Conservation (phyloP, 768 basidiomycete species). For the Hygrophorus russula region DNA sequence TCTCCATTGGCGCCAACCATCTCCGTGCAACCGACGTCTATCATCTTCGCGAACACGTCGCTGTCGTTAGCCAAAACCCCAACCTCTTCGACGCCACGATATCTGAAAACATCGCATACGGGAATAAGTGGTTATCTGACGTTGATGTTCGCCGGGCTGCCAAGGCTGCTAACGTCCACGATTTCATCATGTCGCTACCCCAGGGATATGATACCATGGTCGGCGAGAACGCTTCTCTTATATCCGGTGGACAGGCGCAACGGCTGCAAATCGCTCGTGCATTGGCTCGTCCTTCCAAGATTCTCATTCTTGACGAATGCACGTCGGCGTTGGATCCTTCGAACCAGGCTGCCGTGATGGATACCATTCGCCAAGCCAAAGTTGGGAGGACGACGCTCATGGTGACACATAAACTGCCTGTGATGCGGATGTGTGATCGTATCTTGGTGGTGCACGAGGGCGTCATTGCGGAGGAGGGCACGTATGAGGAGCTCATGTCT, state of each 20-base stretch:
- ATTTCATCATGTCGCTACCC: conserved; percentile 71
- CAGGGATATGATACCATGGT: conserved; percentile 80
- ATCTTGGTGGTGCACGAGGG: conserved; percentile 79
- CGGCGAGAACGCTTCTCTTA: conserved; percentile 84
- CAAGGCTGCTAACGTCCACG: conserved; percentile 70
- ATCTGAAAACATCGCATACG: conserved; percentile 85
- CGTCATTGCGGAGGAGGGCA: conserved; percentile 64
- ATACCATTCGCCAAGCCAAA: conserved; percentile 57
- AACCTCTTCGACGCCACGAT: conserved; percentile 85
- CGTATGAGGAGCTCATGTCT: conserved; percentile 59
- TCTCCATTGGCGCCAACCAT: conserved; percentile 44
- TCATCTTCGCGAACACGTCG: conserved; percentile 77
- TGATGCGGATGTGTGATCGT: conserved; percentile 89
- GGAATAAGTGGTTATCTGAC: conserved; percentile 34
- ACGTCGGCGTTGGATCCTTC: conserved; percentile 84
- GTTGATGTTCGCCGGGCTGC: conserved; percentile 63
- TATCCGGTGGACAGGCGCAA: conserved; percentile 94
- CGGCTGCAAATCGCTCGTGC: conserved; percentile 87
- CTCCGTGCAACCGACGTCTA: conserved; percentile 50
- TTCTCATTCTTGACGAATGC: conserved; percentile 89
- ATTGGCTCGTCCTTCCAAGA: conserved; percentile 57
- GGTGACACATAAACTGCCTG: conserved; percentile 85
- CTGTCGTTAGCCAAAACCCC: conserved; percentile 81
- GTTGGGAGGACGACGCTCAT: conserved; percentile 76
- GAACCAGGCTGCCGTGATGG: conserved; percentile 76